Percentiles rank a stretch among this genome's conserved stretches.
phyloP scores from a whole-genome alignment of 73 alveolate species.

The Paramecium pentaurelia region DNA sequence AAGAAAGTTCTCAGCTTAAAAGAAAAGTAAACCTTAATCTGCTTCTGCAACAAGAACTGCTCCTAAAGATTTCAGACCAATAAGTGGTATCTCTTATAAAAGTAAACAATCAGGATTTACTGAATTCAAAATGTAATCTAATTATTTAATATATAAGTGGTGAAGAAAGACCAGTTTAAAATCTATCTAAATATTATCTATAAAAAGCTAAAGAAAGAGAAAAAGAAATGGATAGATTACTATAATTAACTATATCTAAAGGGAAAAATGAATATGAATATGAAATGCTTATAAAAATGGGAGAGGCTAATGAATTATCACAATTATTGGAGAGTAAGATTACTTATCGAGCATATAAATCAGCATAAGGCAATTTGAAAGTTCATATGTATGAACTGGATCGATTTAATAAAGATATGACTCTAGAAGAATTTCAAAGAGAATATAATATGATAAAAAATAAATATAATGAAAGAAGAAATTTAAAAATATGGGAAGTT shows the following conservation, averaged over 20 bases:
- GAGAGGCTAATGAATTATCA: conserved; percentile 60
- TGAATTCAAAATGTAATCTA: conserved; percentile 26
- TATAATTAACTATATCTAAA: conserved; percentile 45
- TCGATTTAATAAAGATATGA: conserved; percentile 42
- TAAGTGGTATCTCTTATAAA: conserved; percentile 40
- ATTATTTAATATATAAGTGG: neutral
- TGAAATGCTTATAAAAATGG: conserved; percentile 61
- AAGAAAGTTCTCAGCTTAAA: conserved; percentile 16
- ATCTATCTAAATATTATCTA: conserved; percentile 52
- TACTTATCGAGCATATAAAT: conserved; percentile 56
- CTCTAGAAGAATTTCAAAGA: conserved; percentile 59
- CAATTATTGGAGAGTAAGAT: conserved; percentile 49
- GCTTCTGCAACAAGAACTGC: conserved; percentile 30
- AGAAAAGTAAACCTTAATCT: conserved; percentile 23
- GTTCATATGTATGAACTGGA: conserved; percentile 62
- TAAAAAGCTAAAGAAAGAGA: conserved; percentile 57
- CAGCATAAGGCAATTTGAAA: conserved; percentile 54
- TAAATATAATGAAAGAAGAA: conserved; percentile 54
- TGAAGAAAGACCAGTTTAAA: conserved; percentile 20
- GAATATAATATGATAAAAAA: conserved; percentile 57
- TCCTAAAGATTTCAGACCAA: conserved; percentile 9
- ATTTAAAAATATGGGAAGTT: conserved; percentile 56
- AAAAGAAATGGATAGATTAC: conserved; percentile 58
- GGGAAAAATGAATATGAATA: conserved; percentile 62
- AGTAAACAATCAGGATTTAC: conserved; percentile 45